A percentile compares a stretch with the other conserved stretches of the same genome.
Evolutionary conservation across 108 stramenopile species (phyloP).

Genomic region (Stephanodiscus triporus): DNA sequence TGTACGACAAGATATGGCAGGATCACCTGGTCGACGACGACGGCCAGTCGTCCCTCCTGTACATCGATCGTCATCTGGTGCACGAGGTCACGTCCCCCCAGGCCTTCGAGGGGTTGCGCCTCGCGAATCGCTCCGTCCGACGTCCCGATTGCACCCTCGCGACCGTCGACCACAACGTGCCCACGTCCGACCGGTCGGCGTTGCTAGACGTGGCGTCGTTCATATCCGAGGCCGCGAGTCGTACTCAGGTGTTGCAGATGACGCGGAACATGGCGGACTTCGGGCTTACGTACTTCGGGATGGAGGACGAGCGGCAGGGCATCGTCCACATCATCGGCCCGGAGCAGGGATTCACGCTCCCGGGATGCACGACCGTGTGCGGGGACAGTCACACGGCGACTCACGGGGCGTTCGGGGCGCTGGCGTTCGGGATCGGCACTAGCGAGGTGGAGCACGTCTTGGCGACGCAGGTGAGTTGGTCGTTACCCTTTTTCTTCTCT

Average conservation of each 20-base stretch:
- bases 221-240: slow-evolving; percentile 80
- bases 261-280: slow-evolving; percentile 86
- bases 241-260: slow-evolving; percentile 88
- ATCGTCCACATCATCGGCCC: slow-evolving; percentile 96
- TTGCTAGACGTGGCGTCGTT: slow-evolving; percentile 72
- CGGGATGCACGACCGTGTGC: slow-evolving; percentile 90
- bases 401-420: slow-evolving; percentile 94
- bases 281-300: slow-evolving; percentile 93
- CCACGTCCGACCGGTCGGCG: slow-evolving; percentile 79
- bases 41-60: slow-evolving; percentile 84
- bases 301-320: slow-evolving; percentile 94
- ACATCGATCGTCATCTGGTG: slow-evolving; percentile 93
- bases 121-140: slow-evolving; percentile 78
- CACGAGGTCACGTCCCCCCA: slow-evolving; percentile 95
- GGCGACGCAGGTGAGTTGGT: slow-evolving; percentile 78
- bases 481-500: slow-evolving; percentile 9
- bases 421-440: slow-evolving; percentile 97
- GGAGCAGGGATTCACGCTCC: slow-evolving; percentile 96
- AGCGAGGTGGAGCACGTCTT: slow-evolving; percentile 96
- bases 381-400: slow-evolving; percentile 96
- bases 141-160: slow-evolving; percentile 92
- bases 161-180: slow-evolving; percentile 97
- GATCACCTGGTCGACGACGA: slow-evolving; percentile 88
- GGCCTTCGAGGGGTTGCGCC: slow-evolving; percentile 93
- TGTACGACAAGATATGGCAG: slow-evolving; percentile 95